Evolutionary conservation across 2,329 filamentous ascomycete species (phyloP).

Genomic region (Hymenoscyphus occultus): DNA sequence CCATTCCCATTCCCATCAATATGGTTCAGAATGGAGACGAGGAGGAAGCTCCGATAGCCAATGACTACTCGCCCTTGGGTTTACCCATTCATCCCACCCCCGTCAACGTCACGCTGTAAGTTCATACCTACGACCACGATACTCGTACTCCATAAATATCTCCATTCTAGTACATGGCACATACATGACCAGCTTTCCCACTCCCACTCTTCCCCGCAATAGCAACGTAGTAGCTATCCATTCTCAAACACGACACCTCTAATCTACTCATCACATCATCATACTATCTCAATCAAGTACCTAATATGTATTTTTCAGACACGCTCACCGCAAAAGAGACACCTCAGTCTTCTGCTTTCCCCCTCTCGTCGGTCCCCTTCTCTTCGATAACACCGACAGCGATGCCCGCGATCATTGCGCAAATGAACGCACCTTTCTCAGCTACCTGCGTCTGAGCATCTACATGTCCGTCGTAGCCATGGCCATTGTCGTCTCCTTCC

Average conservation of each 20-base stretch:
- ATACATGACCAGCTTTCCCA: not conserved
- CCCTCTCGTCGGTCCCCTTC: slow-evolving; percentile 48
- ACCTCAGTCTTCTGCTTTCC: slow-evolving; percentile 28
- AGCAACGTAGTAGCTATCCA: not conserved
- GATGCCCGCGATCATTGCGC: slow-evolving; percentile 59
- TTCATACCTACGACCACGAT: not conserved
- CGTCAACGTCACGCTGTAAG: slow-evolving; percentile 36
- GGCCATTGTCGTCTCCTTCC: slow-evolving; percentile 90
- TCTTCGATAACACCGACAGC: slow-evolving; percentile 65
- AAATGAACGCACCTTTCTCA: slow-evolving; percentile 43
- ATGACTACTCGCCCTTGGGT: slow-evolving; percentile 49
- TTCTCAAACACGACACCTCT: no score
- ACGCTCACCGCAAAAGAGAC: not conserved
- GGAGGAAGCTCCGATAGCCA: slow-evolving; percentile 25
- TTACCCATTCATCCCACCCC: slow-evolving; percentile 44
- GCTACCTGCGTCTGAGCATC: slow-evolving; percentile 44
- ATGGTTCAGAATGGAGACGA: slow-evolving; percentile 20
- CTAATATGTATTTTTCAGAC: not conserved
- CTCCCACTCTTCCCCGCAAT: not conserved
- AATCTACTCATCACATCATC: not conserved
- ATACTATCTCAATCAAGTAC: not conserved
- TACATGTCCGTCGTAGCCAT: slow-evolving; percentile 89
- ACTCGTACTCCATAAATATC: not conserved
- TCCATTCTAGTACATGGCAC: no score
- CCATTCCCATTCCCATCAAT: not conserved